Percentiles rank a stretch among this genome's conserved stretches.
Conservation (phyloP, 192 early-diverging fungal genomes). For the Entrophospora sp. region DNA sequence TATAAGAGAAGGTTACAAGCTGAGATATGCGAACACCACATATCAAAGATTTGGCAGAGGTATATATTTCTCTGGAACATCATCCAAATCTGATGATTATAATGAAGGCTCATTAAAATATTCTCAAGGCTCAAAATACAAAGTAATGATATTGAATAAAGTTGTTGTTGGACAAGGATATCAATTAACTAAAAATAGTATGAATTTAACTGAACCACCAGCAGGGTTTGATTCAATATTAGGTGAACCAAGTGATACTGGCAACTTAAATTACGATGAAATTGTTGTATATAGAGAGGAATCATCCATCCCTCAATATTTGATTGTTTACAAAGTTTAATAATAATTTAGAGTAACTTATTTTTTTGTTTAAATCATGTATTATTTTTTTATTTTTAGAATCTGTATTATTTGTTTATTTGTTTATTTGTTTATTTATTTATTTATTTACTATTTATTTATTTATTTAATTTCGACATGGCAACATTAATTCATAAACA, state of each 20-base stretch:
- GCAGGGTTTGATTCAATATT: conserved; percentile 15
- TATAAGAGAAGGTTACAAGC: conserved; percentile 15
- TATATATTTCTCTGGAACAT: conserved; percentile 24
- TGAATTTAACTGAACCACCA: conserved; percentile 11
- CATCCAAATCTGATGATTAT: conserved; percentile 27
- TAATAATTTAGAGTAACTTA: too few species aligned
- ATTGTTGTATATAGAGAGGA: conserved; percentile 21
- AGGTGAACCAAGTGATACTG: conserved; percentile 18
- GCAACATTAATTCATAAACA: too few species aligned
- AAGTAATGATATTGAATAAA: conserved; percentile 22
- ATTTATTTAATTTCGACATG: too few species aligned
- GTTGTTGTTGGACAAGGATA: conserved; percentile 20
- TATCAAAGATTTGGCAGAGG: conserved; percentile 21
- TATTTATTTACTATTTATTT: too few species aligned
- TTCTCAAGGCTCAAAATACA: conserved; percentile 15
- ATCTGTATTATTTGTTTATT: too few species aligned
- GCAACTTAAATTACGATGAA: conserved; percentile 24
- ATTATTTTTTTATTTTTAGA: too few species aligned
- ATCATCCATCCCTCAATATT: conserved; percentile 20
- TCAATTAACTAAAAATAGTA: conserved; percentile 4
- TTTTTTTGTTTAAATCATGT: too few species aligned
- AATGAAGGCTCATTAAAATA: conserved; percentile 9
- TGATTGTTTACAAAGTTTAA: conserved; percentile 18
- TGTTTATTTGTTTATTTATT: too few species aligned
- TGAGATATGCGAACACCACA: conserved; percentile 3